Conservation (phyloP, 768 basidiomycete genomes). For the Kondoa subrosea region DNA sequence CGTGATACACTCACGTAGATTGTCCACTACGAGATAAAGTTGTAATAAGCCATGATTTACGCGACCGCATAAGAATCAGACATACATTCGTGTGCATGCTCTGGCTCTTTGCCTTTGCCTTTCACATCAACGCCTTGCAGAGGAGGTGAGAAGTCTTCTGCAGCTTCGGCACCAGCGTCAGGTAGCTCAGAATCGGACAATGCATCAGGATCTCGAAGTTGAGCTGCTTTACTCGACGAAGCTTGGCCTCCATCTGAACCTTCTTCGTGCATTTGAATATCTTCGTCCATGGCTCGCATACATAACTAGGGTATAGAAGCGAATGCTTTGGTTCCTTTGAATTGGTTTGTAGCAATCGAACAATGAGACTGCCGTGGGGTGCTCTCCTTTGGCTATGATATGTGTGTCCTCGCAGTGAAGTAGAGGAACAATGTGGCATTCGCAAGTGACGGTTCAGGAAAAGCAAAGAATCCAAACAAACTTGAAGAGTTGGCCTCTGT, state of each 20-base stretch:
- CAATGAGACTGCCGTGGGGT: no score
- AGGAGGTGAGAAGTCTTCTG: slow-evolving; percentile 5
- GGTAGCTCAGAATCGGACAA: neutral
- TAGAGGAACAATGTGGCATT: no score
- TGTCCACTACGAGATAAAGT: neutral
- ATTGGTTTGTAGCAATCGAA: no score
- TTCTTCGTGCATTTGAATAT: neutral
- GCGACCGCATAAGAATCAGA: neutral
- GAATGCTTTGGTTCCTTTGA: no score
- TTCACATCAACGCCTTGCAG: slow-evolving; percentile 13
- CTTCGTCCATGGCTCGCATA: slow-evolving; percentile 2
- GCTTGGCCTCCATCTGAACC: neutral
- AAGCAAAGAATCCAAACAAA: no score
- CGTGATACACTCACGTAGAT: neutral
- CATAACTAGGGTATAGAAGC: no score
- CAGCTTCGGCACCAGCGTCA: neutral
- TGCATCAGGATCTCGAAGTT: neutral
- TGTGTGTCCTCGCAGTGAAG: no score
- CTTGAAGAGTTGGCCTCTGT: no score
- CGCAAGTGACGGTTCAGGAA: no score
- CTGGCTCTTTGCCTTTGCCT: slow-evolving; percentile 19
- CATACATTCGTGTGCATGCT: slow-evolving; percentile 4
- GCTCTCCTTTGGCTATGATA: no score
- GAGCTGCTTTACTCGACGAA: neutral
- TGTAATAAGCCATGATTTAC: neutral